These are phyloP conservation scores for Zasmidium citrigriseum DNA, from an alignment of 2,329 filamentous ascomycete genomes.

Conservation along the genomic window DNA sequence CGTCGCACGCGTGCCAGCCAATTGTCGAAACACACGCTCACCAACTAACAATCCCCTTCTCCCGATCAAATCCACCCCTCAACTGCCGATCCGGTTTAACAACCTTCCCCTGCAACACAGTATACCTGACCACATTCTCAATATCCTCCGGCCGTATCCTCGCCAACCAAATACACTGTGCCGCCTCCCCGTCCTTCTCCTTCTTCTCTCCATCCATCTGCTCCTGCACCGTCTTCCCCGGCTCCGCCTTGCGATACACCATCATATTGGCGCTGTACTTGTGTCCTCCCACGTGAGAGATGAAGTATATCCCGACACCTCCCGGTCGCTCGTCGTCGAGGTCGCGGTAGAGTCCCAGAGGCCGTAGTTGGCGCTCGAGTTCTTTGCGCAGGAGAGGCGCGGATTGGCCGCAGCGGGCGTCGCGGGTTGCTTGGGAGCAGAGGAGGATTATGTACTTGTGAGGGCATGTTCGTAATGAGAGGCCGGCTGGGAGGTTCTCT, in stretches of 20 bases:
- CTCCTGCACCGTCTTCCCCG: conserved; percentile 26
- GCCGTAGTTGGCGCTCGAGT: conserved; percentile 83
- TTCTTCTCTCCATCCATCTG: conserved; percentile 36
- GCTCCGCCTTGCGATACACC: conserved; percentile 69
- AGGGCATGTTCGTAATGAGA: conserved; percentile 68
- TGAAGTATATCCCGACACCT: conserved; percentile 94
- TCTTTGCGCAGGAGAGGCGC: conserved; percentile 87
- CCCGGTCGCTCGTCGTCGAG: conserved; percentile 85
- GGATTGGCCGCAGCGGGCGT: conserved; percentile 90
- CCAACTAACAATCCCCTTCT: conserved; percentile 83
- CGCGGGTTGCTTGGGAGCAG: conserved; percentile 91
- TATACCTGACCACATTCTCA: conserved; percentile 87
- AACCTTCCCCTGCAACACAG: conserved; percentile 88
- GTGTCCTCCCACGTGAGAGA: conserved; percentile 93
- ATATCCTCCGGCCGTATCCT: conserved; percentile 84
- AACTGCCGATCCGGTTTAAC: conserved; percentile 86
- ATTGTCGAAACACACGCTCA: conserved; percentile 40
- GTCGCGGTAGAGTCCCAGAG: conserved; percentile 82
- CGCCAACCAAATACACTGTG: conserved; percentile 91
- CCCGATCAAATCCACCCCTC: conserved; percentile 85
- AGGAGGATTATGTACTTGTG: conserved; percentile 87
- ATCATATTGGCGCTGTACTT: conserved; percentile 96
- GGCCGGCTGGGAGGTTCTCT: conserved; percentile 33
- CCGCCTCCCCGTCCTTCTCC: conserved; percentile 55
- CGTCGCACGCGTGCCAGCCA: too few species aligned